Base-by-base conservation (phyloP, 2,329 filamentous ascomycete species). In the Beauveria brongniartii region DNA sequence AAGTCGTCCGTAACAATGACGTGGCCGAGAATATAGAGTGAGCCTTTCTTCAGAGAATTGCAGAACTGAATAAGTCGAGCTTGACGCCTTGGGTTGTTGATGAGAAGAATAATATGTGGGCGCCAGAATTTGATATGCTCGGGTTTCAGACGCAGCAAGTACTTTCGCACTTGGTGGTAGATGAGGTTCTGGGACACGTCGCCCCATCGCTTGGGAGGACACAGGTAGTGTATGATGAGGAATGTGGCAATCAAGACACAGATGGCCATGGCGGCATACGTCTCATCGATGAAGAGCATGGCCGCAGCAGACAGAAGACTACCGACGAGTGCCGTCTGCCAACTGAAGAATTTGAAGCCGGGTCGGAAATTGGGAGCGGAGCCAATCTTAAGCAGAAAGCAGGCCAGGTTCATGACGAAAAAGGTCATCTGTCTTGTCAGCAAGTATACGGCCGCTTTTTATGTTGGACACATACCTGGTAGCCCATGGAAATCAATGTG, bases 101-200 rank as follows among this genome's bases (percentile, higher is more conserved):
- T 85, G 58, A 96, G 83, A 0, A 96, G 79, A 53, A 96, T 82
- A 48, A 96, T 92, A 65, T 95, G 91, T 0, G 91, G 91, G 56
- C 91, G 82, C 91, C 92, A 96, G 71, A 95, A 96, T 69, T 96
- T 96, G 72, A 96, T 92, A 70, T 96, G 91, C 67, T 96, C 91
- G 41, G 91, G 90, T 55, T 85, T 87, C 34, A 96, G 77, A n/a
- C 91, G 85, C 34, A 96, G 77, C 34, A 96, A 75, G 69, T 96
- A 95, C 68, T 96, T 96, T 63, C 91, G 83, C 16, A 95, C 91
- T 75, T 96, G 91, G 63, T 84, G 65, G 69, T 95, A 96, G 57
- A 96, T 95, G 63, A 96, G 76, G 67, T 90, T 92, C 68, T 96
- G 91, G 9, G 89, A 92, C 20, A 96, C 91, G 71, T 95, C 91